These are phyloP conservation scores for Lachnellula cervina DNA, from an alignment of 2,329 filamentous ascomycete genomes.

Conservation along the genomic window DNA sequence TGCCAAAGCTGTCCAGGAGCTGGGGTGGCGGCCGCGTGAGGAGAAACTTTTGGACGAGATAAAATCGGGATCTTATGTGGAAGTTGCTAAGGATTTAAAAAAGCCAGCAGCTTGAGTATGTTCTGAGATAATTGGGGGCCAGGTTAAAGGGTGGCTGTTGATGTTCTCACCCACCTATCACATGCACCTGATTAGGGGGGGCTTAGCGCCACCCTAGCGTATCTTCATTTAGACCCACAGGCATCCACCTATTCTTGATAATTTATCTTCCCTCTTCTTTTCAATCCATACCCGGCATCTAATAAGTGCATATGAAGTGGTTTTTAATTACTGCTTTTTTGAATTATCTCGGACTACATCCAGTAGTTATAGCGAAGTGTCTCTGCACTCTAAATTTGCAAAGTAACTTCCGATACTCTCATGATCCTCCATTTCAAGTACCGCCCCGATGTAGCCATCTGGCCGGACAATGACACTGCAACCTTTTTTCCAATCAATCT, in stretches of 20 bases:
- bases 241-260: no score
- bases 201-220: no score
- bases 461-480: conserved; percentile 62
- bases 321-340: no score
- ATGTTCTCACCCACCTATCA: no score
- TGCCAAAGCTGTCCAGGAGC: not conserved
- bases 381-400: not conserved
- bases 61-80: not conserved
- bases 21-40: not conserved
- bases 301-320: no score
- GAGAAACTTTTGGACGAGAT: not conserved
- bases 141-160: no score
- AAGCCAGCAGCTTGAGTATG: not conserved
- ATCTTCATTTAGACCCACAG: no score
- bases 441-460: conserved; percentile 65
- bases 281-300: no score
- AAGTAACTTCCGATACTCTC: not conserved
- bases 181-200: no score
- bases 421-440: conserved; percentile 38
- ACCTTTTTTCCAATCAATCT: conserved; percentile 51
- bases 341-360: not conserved
- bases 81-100: not conserved
- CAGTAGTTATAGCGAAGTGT: not conserved
- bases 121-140: no score
- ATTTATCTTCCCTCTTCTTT: no score